These are phyloP conservation scores for Pseudozyma sp. DNA, from an alignment of 1,284 basidiomycete species.

Conservation along the genomic window DNA sequence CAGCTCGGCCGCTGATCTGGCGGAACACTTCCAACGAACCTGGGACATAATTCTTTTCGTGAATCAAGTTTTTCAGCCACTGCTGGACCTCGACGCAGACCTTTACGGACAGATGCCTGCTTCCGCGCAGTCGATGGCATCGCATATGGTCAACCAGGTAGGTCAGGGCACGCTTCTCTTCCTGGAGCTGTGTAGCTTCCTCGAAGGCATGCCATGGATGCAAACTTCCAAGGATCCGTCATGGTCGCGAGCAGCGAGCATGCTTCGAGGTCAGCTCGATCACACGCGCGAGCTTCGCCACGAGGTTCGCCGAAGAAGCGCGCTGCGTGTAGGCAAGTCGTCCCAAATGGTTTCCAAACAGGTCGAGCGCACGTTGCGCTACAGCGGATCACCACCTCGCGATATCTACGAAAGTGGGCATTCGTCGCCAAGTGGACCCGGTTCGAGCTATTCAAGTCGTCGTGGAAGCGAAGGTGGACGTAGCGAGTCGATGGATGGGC, in stretches of 20 bases:
- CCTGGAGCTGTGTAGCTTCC: conserved; percentile 39
- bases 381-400: conserved; percentile 21
- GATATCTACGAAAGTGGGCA: conserved; percentile 9
- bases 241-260: conserved; percentile 30
- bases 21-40: conserved; percentile 27
- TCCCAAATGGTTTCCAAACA: conserved; percentile 29
- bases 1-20: conserved; percentile 17
- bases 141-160: conserved; percentile 29
- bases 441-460: conserved; percentile 14
- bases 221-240: conserved; percentile 33
- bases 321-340: conserved; percentile 30
- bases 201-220: conserved; percentile 41
- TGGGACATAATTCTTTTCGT: conserved; percentile 34
- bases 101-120: conserved; percentile 34
- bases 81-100: conserved; percentile 26
- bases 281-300: conserved; percentile 28
- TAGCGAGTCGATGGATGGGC: conserved; percentile 7
- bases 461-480: conserved; percentile 31
- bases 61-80: conserved; percentile 30
- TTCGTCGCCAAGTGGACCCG: conserved; percentile 17
- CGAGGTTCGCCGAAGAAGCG: conserved; percentile 30
- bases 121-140: conserved; percentile 39
- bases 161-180: conserved; percentile 36
- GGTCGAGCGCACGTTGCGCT: conserved; percentile 29
- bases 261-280: conserved; percentile 26